Evolutionary conservation across 345 rosid species (phyloP).

Genomic region (Balakata baccata): DNA sequence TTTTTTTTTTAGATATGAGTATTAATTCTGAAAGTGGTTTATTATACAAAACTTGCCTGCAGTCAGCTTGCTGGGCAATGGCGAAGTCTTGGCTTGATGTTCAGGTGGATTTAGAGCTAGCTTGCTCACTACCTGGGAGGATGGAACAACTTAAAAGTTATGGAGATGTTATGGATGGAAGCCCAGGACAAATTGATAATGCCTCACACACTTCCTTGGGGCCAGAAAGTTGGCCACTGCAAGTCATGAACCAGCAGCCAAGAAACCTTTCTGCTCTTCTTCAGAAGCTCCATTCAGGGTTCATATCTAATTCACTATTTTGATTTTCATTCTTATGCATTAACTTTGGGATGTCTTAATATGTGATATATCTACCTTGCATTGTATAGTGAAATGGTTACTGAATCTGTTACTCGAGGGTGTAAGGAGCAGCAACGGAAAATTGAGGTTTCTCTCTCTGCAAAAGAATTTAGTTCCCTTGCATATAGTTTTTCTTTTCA

Average conservation of each 20-base stretch:
- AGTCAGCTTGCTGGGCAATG: conserved; percentile 99
- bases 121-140: conserved; percentile 64
- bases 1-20: not conserved
- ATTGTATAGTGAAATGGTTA: conserved; percentile 71
- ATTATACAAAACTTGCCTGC: conserved; percentile 20
- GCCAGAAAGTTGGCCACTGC: conserved; percentile 88
- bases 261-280: conserved; percentile 80
- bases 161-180: conserved; percentile 54
- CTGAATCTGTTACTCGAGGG: conserved; percentile 77
- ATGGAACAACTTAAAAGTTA: conserved; percentile 57
- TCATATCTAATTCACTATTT: conserved; percentile 11
- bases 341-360: not conserved
- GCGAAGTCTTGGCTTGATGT: conserved; percentile 98
- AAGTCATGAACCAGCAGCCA: conserved; percentile 90
- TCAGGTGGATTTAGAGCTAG: conserved; percentile 86
- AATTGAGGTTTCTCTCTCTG: conserved; percentile 59
- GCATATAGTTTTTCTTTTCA: conserved; percentile 3
- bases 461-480: not conserved
- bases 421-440: conserved; percentile 98
- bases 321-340: not conserved
- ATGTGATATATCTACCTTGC: not conserved
- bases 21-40: not conserved
- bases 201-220: conserved; percentile 48
- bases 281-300: conserved; percentile 98
- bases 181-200: conserved; percentile 49